Evolutionary conservation across 1,284 basidiomycete genomes (phyloP), one percentile per base, ranked within the genome.

Genomic region (Mycosarcoma mackinlayi): DNA sequence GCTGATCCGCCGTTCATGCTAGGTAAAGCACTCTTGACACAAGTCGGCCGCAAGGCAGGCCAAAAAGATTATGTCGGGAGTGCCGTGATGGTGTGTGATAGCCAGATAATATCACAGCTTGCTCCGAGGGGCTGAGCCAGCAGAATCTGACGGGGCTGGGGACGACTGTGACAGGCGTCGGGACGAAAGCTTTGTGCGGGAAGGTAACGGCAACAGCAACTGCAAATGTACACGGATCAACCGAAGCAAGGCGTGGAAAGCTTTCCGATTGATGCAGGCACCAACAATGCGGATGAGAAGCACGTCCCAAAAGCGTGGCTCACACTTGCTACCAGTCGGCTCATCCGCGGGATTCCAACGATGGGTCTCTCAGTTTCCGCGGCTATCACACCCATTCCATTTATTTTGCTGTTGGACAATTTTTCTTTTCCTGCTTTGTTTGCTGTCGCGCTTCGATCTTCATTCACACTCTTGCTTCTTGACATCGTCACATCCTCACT

Each of bases 311-410:
- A 28, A 45, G 16, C 44, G 44, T 34, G 46, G 34, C 34, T 27
- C 19, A 25, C 45, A 27, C 37, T 35, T 3, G n/a, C 25, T 21
- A n/a, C 25, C 30, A 4, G 18, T 47, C 49, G 44, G 42, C 35
- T 41, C 37, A 52, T 6, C 57, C 57, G 57, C 58, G 50, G 41
- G 25, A 39, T 14, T 21, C n/a, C 25, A 16, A 27, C n/a, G 18
- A 21, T 30, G 28, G 9, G 37, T 23, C 16, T 8, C 30, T 31
- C 14, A 35, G 11, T 28, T 48, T 25, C 46, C 46, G 46, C 46
- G 46, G 46, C 35, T 5, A 4, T n/a, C 35, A 18, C 6, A 10
- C 33, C 23, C 18, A 1, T 41, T 18, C 8, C 6, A 6, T 7
- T 44, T 28, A 21, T 31, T 3, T 44, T n/a, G 5, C 27, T 28